These are phyloP conservation scores for Vaccinium corymbosum DNA, from an alignment of 148 eudicot species.

Conservation along the genomic window DNA sequence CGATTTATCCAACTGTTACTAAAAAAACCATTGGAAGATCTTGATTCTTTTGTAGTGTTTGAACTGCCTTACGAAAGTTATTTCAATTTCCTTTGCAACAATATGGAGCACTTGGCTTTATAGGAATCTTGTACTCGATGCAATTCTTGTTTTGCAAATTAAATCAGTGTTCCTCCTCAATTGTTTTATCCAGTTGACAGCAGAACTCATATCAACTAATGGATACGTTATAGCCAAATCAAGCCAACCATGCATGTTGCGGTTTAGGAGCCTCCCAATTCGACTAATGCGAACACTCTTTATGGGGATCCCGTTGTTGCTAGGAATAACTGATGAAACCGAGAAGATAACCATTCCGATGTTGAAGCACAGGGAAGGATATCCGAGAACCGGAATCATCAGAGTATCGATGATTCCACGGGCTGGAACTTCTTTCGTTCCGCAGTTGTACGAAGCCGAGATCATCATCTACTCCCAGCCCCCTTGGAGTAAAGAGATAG, in stretches of 20 bases:
- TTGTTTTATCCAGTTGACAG: constrained; percentile 45
- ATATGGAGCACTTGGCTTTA: no score
- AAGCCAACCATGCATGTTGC: constrained; percentile 71
- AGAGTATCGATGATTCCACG: constrained; percentile 52
- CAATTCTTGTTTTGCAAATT: background rate
- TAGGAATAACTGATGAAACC: constrained; percentile 63
- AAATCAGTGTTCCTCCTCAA: background rate
- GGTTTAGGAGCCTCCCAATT: constrained; percentile 57
- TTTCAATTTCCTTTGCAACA: no score
- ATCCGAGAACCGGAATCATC: constrained; percentile 37
- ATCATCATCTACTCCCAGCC: constrained; percentile 54
- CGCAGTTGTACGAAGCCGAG: constrained; percentile 65
- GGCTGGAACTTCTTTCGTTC: constrained; percentile 45
- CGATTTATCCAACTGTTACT: no score
- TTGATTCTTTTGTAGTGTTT: no score
- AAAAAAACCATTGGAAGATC: no score
- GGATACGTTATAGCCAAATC: constrained; percentile 45
- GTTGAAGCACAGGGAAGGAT: constrained; percentile 49
- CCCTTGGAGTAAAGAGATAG: constrained; percentile 56
- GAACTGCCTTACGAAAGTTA: no score
- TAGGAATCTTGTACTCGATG: background rate
- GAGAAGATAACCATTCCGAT: constrained; percentile 44
- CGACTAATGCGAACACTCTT: constrained; percentile 44
- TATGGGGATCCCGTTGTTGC: constrained; percentile 54
- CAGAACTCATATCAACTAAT: constrained; percentile 46